Evolutionary conservation across 1,284 basidiomycete genomes (phyloP), one percentile per base, ranked within the genome.

Genomic region (Cystobasidiaceae sp.): DNA sequence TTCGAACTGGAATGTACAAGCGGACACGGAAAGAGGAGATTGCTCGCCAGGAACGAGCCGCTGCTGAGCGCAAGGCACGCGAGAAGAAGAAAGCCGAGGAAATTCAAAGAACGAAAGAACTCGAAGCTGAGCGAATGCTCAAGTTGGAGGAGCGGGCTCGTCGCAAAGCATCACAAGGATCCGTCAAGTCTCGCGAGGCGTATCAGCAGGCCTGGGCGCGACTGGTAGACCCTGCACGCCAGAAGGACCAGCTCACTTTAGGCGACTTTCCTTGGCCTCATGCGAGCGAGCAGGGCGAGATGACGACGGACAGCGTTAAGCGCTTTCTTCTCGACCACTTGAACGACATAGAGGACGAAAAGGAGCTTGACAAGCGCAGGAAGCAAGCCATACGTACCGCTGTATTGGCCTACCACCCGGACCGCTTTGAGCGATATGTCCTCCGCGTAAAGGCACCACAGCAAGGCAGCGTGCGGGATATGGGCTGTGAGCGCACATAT

Each of bases 321-420:
- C 25, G 37, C 4, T 67, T 67, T 52, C 33, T 67, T 7, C 30
- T 49, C 11, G 45, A 34, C 25, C 66, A 67, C 45, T 21, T 67
- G 19, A 52, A 56, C 11, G 54, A 51, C 30, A 33, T 32, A 7
- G 44, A 55, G 15, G 61, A 64, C 41, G 45, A 37, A 17, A 11
- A 49, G 27, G 46, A 49, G 46, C 28, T 43, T 25, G 45, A 55
- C 15, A 64, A 64, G 61, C 37, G 33, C n/a, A 43, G 41, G 46
- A 67, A 67, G 28, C 51, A 57, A 19, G 60, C 66, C 17, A 55
- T 67, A 0, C 32, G 66, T 17, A 63, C 66, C 2, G 66, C 66
- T 25, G 66, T 67, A 19, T 48, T 67, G n/a, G 66, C 66, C 15
- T 67, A 67, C 34, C 66, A 67, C 37, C 66, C 66, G 46, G 66